Evolutionary conservation across 2,329 filamentous ascomycete species (phyloP), one percentile per base, ranked within the genome.

Genomic region (Trichoderma oligosporum): DNA sequence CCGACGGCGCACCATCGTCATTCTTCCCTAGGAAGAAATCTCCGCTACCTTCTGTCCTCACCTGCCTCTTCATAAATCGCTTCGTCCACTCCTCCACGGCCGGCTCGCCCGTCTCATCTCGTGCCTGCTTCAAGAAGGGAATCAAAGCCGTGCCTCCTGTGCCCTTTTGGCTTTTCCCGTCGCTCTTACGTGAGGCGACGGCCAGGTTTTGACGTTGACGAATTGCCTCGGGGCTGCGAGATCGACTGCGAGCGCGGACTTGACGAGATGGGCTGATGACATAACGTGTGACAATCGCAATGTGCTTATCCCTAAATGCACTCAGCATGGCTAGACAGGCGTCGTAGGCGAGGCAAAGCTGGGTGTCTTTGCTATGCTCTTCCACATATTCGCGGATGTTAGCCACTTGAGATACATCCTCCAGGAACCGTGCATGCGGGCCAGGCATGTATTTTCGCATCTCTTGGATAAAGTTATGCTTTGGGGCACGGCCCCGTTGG

Each of bases 371-470:
- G 4, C 76, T 68, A 81, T 82, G 64, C 64, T 68, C 71, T 63
- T 88, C 82, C 48, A 97, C 92, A 65, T 87, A 97, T 16, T 87
- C 80, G 27, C 91, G 88, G 64, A 99, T 91, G 68, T 97, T 97
- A 64, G 93, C 86, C 4, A 97, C 85, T 14, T 77, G 77, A 48
- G 83, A 80, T 11, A 97, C 86, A 61, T 95, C 88, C 62, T 88
- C 82, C 3, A 99, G 80, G 74, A 99, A 99, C 38, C 89, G 86
- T 3, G 91, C 88, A 68, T 99, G 94, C 0, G 88, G 84, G 0
- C 91, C 93, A 0, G 94, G 94, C 94, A 99, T 99, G 74, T 99
- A 99, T 44, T 83, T 83, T 58, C 93, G 88, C 94, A 99, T 99
- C 63, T 99, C 94, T 68, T 89, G 85, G 68, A 99, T 93, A 75